Conservation (phyloP, 192 early-diverging fungal genomes). For the Backusella morwellensis region DNA sequence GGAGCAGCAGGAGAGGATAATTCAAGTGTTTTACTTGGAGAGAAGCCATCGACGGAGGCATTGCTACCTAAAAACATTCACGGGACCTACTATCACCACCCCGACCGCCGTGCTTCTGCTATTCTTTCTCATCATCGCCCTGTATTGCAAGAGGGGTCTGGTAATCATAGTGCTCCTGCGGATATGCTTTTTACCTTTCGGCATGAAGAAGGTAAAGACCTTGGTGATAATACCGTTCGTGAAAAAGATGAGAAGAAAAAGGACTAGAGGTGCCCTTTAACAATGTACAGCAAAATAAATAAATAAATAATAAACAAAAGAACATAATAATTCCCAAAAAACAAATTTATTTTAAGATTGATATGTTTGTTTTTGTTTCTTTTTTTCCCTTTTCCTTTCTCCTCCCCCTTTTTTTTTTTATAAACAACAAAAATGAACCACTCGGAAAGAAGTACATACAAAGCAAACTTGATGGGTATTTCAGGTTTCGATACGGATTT, state of each 20-base stretch:
- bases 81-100: conserved; percentile 27
- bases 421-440: neutral
- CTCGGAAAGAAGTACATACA: neutral
- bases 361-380: neutral
- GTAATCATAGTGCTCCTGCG: neutral
- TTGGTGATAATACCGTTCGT: neutral
- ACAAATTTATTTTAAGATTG: neutral
- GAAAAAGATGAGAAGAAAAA: neutral
- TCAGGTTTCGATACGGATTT: neutral
- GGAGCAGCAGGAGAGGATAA: neutral
- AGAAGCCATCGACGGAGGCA: neutral
- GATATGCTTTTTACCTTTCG: neutral
- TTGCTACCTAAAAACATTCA: conserved; percentile 5
- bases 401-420: neutral
- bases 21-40: neutral
- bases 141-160: neutral
- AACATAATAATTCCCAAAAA: neutral
- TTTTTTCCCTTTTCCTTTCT: neutral
- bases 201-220: neutral
- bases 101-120: neutral
- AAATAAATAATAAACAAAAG: neutral
- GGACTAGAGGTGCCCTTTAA: neutral
- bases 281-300: neutral
- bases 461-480: neutral
- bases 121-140: neutral